Percentiles rank a stretch among this genome's conserved stretches.
These are phyloP conservation scores for Nemophila menziesii DNA, from an alignment of 257 asterid genomes.

Conservation along the genomic window DNA sequence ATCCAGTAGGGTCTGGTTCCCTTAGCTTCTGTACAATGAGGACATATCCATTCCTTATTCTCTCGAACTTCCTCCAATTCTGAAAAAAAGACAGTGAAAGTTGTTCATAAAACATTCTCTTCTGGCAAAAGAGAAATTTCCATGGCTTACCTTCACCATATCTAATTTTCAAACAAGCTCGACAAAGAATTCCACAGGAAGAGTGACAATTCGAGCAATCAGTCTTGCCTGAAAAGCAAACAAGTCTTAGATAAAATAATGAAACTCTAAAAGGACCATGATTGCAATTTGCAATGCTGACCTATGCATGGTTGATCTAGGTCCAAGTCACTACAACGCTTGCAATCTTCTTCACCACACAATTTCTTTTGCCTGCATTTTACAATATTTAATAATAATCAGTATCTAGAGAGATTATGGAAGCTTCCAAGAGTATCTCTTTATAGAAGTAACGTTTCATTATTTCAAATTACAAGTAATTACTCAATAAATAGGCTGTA, in stretches of 20 bases:
- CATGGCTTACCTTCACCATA: slow-evolving; percentile 83
- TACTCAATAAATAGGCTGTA: background rate
- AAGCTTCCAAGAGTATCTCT: background rate
- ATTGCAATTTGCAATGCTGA: slow-evolving; percentile 17
- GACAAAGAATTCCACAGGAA: slow-evolving; percentile 55
- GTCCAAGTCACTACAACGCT: slow-evolving; percentile 61
- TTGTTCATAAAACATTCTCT: background rate
- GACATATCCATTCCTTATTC: slow-evolving; percentile 60
- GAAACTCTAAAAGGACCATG: background rate
- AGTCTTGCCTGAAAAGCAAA: slow-evolving; percentile 56
- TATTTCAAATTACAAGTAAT: background rate
- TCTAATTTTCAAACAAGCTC: slow-evolving; percentile 72
- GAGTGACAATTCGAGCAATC: slow-evolving; percentile 80
- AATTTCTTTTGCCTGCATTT: slow-evolving; percentile 65
- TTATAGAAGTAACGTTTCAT: background rate
- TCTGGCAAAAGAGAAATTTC: background rate
- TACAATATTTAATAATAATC: background rate
- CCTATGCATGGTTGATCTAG: slow-evolving; percentile 60
- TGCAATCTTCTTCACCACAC: slow-evolving; percentile 86
- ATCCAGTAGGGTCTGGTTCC: slow-evolving; percentile 73
- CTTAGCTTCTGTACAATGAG: slow-evolving; percentile 63
- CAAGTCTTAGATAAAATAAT: background rate
- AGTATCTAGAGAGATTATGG: background rate
- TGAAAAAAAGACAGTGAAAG: slow-evolving; percentile 12
- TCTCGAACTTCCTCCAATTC: slow-evolving; percentile 68